Percentiles rank a stretch among this genome's conserved stretches.
Conservation (phyloP, 2,329 filamentous ascomycete species). For the Metarhizium album region DNA sequence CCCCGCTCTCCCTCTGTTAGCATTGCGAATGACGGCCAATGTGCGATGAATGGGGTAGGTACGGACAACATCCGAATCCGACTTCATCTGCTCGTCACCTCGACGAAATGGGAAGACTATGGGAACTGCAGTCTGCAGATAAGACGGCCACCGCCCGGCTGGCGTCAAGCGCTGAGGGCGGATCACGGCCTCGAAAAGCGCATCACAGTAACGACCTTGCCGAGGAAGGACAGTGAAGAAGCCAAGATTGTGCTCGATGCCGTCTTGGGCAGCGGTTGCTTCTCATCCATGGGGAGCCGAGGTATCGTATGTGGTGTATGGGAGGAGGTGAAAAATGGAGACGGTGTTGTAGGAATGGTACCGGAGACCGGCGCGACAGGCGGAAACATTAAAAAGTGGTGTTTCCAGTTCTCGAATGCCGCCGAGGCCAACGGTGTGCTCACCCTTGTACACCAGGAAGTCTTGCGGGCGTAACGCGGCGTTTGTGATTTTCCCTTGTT, state of each 20-base stretch:
- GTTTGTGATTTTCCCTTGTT: neutral
- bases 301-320: slow-evolving; percentile 86
- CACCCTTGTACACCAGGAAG: slow-evolving; percentile 46
- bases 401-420: slow-evolving; percentile 46
- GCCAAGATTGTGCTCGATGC: slow-evolving; percentile 67
- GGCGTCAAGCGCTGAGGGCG: slow-evolving; percentile 46
- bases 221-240: slow-evolving; percentile 44
- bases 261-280: slow-evolving; percentile 73
- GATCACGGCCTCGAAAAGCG: slow-evolving; percentile 70
- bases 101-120: slow-evolving; percentile 82
- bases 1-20: slow-evolving; percentile 49
- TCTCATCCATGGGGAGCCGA: slow-evolving; percentile 71
- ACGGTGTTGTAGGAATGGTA: slow-evolving; percentile 41
- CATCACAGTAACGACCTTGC: slow-evolving; percentile 65
- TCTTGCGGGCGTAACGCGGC: slow-evolving; percentile 26
- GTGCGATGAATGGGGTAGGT: slow-evolving; percentile 55
- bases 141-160: slow-evolving; percentile 57
- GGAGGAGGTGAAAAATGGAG: slow-evolving; percentile 60
- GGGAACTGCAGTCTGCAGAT: slow-evolving; percentile 78
- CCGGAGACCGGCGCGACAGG: slow-evolving; percentile 40
- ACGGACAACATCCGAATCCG: slow-evolving; percentile 66
- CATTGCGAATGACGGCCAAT: slow-evolving; percentile 38
- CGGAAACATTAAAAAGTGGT: slow-evolving; percentile 52
- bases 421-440: slow-evolving; percentile 45
- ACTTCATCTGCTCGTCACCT: slow-evolving; percentile 67